phyloP scores from a whole-genome alignment of 306 rosid species.

The Inga oerstediana region DNA sequence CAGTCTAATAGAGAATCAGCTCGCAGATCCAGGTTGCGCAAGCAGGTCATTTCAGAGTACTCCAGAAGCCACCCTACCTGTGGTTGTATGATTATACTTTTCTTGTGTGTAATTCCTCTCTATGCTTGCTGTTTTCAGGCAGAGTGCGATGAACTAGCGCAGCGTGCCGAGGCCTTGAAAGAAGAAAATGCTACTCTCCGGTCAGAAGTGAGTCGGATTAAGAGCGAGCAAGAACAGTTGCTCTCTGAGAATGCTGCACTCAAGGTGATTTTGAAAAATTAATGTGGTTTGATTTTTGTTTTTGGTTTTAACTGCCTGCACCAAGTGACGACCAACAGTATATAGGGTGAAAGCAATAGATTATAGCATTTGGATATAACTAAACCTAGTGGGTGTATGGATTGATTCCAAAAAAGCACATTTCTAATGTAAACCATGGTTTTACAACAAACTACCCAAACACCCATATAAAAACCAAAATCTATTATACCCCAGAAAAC shows the following conservation, averaged over 20 bases:
- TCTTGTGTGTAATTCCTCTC: slow-evolving; percentile 15
- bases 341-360: neutral
- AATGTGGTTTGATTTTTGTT: neutral
- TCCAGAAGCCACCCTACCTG: slow-evolving; percentile 11
- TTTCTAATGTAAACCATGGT: too few relatives aligned
- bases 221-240: slow-evolving; percentile 37
- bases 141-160: slow-evolving; percentile 92
- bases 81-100: slow-evolving; percentile 26
- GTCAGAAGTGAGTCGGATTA: slow-evolving; percentile 76
- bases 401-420: too few relatives aligned
- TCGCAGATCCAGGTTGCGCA: slow-evolving; percentile 93
- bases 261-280: neutral
- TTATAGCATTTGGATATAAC: too few relatives aligned
- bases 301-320: neutral
- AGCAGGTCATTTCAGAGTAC: slow-evolving; percentile 60
- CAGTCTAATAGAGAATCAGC: slow-evolving; percentile 99
- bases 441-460: too few relatives aligned
- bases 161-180: slow-evolving; percentile 83
- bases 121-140: slow-evolving; percentile 54
- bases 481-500: too few relatives aligned
- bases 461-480: too few relatives aligned
- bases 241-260: neutral
- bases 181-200: slow-evolving; percentile 86
- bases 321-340: neutral
- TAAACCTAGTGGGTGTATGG: too few relatives aligned